A percentile compares a stretch with the other conserved stretches of the same genome.
phyloP scores from a whole-genome alignment of 129 eudicot species.

The Pittosporum tobira region DNA sequence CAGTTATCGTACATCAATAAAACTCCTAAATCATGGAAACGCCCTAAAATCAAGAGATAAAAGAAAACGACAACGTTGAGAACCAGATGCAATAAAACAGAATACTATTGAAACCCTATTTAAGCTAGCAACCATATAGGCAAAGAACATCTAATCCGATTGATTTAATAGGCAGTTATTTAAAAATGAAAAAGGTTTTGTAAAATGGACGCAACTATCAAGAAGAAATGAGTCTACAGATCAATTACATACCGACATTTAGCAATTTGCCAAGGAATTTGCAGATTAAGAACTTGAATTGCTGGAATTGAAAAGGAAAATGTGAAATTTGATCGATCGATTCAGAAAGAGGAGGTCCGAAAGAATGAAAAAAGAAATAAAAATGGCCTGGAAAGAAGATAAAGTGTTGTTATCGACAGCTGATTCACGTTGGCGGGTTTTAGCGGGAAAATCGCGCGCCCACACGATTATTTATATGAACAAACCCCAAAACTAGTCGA shows the following conservation, averaged over 20 bases:
- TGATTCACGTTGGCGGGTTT: slow-evolving; percentile 15
- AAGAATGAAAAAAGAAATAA: background rate
- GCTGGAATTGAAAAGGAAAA: slow-evolving; percentile 2
- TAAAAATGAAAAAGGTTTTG: no score
- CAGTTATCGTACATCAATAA: no score
- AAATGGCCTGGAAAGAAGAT: background rate
- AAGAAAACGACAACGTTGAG: no score
- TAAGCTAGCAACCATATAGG: no score
- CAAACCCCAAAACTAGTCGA: no score
- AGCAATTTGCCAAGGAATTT: background rate
- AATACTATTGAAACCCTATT: no score
- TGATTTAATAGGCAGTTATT: no score
- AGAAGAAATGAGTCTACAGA: background rate
- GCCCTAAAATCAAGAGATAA: no score
- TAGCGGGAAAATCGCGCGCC: slow-evolving; percentile 26
- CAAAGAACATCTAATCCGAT: no score
- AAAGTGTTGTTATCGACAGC: background rate
- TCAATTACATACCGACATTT: slow-evolving; percentile 20
- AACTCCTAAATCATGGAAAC: no score
- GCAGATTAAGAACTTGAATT: background rate
- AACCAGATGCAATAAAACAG: no score
- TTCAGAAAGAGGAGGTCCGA: no score
- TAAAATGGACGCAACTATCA: background rate
- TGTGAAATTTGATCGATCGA: slow-evolving; percentile 10
- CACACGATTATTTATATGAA: slow-evolving; percentile 8